A percentile compares a stretch with the other conserved stretches of the same genome.
phyloP scores from a whole-genome alignment of 2,329 filamentous ascomycete species.

The Botrytis fabae region DNA sequence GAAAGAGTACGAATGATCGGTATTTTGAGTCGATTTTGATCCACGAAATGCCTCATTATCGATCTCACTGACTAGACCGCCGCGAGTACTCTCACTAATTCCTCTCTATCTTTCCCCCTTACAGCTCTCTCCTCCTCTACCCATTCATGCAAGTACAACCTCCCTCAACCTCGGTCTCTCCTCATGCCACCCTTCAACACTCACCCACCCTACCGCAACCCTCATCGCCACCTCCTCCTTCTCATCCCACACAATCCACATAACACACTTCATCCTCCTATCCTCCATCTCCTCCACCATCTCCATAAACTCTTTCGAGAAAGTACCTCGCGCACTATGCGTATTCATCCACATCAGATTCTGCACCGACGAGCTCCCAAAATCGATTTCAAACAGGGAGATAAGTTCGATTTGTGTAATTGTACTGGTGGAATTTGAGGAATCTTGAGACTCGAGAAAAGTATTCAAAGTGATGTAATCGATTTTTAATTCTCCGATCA shows the following conservation, averaged over 20 bases:
- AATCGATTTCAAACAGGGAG: neutral
- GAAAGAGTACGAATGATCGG: neutral
- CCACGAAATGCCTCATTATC: neutral
- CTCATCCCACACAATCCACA: constrained; percentile 2
- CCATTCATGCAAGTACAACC: neutral
- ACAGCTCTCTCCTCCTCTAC: too few relatives aligned
- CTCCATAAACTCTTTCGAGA: neutral
- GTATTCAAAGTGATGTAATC: neutral
- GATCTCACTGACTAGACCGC: neutral
- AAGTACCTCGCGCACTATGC: neutral
- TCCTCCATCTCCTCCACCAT: neutral
- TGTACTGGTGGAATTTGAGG: accelerated
- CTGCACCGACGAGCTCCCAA: neutral
- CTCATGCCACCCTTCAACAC: neutral
- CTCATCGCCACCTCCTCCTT: neutral
- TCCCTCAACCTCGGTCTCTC: neutral
- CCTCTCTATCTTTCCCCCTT: accelerated
- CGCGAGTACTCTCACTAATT: neutral
- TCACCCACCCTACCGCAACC: neutral
- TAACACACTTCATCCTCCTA: neutral
- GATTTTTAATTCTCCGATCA: neutral
- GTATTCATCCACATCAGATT: neutral
- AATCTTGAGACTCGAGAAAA: neutral
- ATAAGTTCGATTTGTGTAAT: neutral
- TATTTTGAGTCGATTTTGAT: neutral